Conservation (phyloP, 2,329 filamentous ascomycete species). For the Tothia fuscella region DNA sequence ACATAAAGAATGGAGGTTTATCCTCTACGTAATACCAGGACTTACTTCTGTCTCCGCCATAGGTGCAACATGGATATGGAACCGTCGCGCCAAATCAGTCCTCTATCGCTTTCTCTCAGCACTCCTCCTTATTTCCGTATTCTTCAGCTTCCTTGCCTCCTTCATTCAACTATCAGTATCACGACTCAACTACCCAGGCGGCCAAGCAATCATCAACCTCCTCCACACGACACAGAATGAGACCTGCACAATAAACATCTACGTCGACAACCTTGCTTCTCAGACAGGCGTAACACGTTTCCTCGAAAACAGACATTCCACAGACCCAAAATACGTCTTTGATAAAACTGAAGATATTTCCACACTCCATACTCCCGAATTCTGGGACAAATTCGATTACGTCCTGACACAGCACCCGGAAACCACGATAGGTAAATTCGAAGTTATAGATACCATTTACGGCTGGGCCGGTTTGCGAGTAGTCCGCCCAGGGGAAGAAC, state of each 20-base stretch:
- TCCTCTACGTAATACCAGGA: constrained; percentile 75
- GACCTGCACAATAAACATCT: constrained; percentile 28
- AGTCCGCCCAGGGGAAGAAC: constrained; percentile 30
- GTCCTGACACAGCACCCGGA: constrained; percentile 41
- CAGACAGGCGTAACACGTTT: constrained; percentile 53
- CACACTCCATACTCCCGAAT: constrained; percentile 35
- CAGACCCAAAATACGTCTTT: constrained; percentile 37
- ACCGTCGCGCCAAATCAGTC: constrained; percentile 49
- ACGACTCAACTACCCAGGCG: constrained; percentile 87
- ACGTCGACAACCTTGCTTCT: constrained; percentile 49
- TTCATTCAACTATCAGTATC: constrained; percentile 63
- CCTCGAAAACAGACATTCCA: constrained; percentile 30
- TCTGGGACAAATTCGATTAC: constrained; percentile 50
- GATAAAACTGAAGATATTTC: constrained; percentile 47
- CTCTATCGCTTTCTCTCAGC: constrained; percentile 44
- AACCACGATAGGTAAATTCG: constrained; percentile 39
- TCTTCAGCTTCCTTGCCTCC: constrained; percentile 49
- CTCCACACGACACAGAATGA: constrained; percentile 23
- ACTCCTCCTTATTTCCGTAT: constrained; percentile 46
- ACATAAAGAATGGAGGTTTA: constrained; percentile 93
- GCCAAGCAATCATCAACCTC: constrained; percentile 52
- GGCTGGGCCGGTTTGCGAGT: constrained; percentile 40
- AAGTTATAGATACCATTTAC: constrained; percentile 36
- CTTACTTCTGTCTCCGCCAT: constrained; percentile 68
- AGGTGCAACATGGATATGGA: constrained; percentile 52